Evolutionary conservation across 148 eudicot species (phyloP).

Genomic region (Nepenthes mirabilis): DNA sequence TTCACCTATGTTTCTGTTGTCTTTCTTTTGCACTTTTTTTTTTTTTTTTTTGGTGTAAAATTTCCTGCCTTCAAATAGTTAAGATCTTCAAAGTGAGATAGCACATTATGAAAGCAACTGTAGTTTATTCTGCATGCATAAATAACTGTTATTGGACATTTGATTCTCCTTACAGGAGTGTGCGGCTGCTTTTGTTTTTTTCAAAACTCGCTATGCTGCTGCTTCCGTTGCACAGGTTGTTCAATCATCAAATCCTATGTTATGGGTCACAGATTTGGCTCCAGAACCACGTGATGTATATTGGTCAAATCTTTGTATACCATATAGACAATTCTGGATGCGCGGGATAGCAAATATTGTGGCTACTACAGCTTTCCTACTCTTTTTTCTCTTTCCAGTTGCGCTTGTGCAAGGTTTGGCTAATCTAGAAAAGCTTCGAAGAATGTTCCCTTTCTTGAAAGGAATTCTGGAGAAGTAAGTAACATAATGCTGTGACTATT

Average conservation of each 20-base stretch:
- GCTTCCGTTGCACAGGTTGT: constrained; percentile 54
- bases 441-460: constrained; percentile 46
- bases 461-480: constrained; percentile 46
- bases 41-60: neutral
- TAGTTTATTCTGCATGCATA: neutral
- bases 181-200: constrained; percentile 79
- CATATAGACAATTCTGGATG: constrained; percentile 77
- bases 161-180: constrained; percentile 51
- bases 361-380: constrained; percentile 49
- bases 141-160: neutral
- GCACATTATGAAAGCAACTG: neutral
- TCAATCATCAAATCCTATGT: constrained; percentile 79
- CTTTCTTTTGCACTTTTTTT: neutral
- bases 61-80: neutral
- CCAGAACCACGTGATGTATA: constrained; percentile 81
- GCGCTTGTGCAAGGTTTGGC: constrained; percentile 70
- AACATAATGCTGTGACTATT: neutral
- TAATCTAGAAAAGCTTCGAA: constrained; percentile 39
- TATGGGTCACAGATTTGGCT: constrained; percentile 74
- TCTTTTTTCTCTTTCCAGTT: constrained; percentile 63
- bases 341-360: constrained; percentile 55
- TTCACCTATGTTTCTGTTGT: neutral
- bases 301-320: constrained; percentile 77
- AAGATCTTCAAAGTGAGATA: neutral
- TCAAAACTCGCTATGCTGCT: constrained; percentile 86